Evolutionary conservation across 1,139 yeast species (phyloP), one percentile per base, ranked within the genome.

Genomic region (Kodamaea sp.): DNA sequence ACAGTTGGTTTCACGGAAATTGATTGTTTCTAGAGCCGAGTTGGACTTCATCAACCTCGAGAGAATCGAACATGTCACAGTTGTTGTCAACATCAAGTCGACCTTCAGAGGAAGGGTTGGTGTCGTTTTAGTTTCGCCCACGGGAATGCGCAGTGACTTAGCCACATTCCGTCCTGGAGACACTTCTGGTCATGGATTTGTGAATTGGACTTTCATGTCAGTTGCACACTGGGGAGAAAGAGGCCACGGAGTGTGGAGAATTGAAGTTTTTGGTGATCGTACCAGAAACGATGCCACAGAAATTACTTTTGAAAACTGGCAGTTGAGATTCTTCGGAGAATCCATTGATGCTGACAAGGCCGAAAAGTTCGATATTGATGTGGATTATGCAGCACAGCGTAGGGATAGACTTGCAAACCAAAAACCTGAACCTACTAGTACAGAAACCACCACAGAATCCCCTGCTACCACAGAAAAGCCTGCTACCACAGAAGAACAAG

Each of bases 221-320:
- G 97, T 94, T 15, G 97, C 96, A 2, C 97, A 92, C 57, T 92
- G 98, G 97, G 97, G 96, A 22, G 97, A 89, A 55, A 43, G 59
- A 1, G 94, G 94, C 2, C 60, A 61, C 21, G 99, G 99, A 8
- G 79, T 77, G 11, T 94, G 98, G 98, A 78, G 63, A 22, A 53
- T 92, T 16, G 77, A 73, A 46, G 90, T 90, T 1, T 63, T 64
- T 39, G 47, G 51, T 7, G 47, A 46, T 11, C 52, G 55, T 7
- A 52, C 51, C 18, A 39, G 49, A 19, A 31, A 40, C 5, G 54
- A 50, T 3, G 35, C 39, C 12, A 59, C 56, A 43, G 57, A 58
- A 6, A 79, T 90, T 5, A 57, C 52, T 4, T 73, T 92, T 30
- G 60, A 70, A 26, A 70, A 76, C 48, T 92, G 96, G 95, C 83